These are phyloP conservation scores for Megacollybia marginata DNA, from an alignment of 768 basidiomycete species.

Conservation along the genomic window DNA sequence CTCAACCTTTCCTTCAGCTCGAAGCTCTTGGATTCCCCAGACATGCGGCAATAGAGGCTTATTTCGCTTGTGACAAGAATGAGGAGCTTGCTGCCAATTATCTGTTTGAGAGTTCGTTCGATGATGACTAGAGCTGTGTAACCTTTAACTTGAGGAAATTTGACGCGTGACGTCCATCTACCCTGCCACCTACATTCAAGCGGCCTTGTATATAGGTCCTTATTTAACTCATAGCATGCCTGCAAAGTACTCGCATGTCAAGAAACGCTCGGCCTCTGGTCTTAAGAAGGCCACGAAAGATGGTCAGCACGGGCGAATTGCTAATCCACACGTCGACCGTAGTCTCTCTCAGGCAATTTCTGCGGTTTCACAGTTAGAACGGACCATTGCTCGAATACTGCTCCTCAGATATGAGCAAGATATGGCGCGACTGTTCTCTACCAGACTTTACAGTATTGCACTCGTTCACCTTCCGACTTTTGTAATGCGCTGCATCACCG, in stretches of 20 bases:
- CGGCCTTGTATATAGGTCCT: background rate
- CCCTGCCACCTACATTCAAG: background rate
- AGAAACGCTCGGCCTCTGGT: slow-evolving; percentile 48
- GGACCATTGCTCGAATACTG: slow-evolving; percentile 59
- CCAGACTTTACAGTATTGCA: slow-evolving; percentile 56
- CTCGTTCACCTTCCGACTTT: slow-evolving; percentile 63
- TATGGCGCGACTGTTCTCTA: slow-evolving; percentile 68
- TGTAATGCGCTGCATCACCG: slow-evolving; percentile 54
- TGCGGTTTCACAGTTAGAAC: slow-evolving; percentile 61
- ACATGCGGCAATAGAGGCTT: slow-evolving; percentile 80
- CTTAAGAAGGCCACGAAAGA: slow-evolving; percentile 32
- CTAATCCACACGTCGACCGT: slow-evolving; percentile 46
- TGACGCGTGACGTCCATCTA: background rate
- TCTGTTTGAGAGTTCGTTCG: slow-evolving; percentile 70
- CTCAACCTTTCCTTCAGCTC: slow-evolving; percentile 40
- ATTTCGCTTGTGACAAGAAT: slow-evolving; percentile 92
- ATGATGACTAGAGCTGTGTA: slow-evolving; percentile 25
- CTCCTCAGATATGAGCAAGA: slow-evolving; percentile 68
- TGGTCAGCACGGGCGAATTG: slow-evolving; percentile 23
- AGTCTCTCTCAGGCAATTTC: slow-evolving; percentile 48
- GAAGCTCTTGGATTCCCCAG: slow-evolving; percentile 84
- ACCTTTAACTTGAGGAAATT: background rate
- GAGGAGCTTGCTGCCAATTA: slow-evolving; percentile 96
- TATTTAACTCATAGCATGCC: slow-evolving; percentile 35
- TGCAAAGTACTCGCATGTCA: slow-evolving; percentile 70